A percentile compares a stretch with the other conserved stretches of the same genome.
Conservation (phyloP, 2,329 filamentous ascomycete species). For the Ophiostoma ips region DNA sequence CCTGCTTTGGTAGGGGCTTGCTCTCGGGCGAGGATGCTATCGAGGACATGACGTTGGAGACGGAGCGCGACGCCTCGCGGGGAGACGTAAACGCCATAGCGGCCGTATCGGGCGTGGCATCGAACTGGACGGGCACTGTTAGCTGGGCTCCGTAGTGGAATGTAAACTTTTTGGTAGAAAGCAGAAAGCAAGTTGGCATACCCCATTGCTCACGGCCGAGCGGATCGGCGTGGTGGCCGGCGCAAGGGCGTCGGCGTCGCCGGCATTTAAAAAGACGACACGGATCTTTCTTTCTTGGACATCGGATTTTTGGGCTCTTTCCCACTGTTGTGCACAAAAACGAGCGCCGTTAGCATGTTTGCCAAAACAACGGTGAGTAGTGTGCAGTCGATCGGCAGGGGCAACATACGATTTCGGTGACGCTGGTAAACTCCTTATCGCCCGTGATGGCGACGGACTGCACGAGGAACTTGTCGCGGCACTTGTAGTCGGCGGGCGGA, state of each 20-base stretch:
- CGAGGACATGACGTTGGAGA: constrained; percentile 12
- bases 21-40: constrained; percentile 12
- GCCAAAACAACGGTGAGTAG: no score
- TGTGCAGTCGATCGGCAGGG: background rate
- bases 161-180: background rate
- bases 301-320: constrained; percentile 58
- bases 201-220: constrained; percentile 18
- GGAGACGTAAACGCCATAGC: constrained; percentile 22
- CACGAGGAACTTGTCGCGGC: constrained; percentile 27
- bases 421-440: constrained; percentile 71
- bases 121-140: constrained; percentile 14
- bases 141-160: background rate
- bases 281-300: constrained; percentile 94
- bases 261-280: constrained; percentile 65
- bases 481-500: constrained; percentile 71
- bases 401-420: constrained; percentile 60
- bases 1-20: constrained; percentile 10
- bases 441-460: constrained; percentile 45
- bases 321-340: constrained; percentile 44
- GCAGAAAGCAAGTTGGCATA: constrained; percentile 12
- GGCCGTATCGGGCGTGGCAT: constrained; percentile 20
- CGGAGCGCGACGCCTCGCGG: constrained; percentile 14
- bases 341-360: background rate
- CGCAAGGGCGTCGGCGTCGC: constrained; percentile 23
- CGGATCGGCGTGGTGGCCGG: constrained; percentile 20